Base-by-base conservation (phyloP, 148 eudicot genomes). In the Diospyros lotus region DNA sequence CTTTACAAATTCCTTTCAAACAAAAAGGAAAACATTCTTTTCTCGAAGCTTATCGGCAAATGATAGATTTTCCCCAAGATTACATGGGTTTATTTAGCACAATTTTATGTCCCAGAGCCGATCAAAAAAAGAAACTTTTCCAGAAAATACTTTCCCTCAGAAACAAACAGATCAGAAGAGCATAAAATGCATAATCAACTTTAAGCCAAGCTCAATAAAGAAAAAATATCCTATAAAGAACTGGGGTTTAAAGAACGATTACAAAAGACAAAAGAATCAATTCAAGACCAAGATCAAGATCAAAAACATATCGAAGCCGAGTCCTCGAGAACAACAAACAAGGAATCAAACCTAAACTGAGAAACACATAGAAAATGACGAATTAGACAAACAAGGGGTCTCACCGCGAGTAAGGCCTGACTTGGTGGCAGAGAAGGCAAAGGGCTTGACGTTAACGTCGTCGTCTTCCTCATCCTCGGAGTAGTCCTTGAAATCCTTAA, bases 401-500 rank as follows among this genome's bases (percentile, higher is more conserved):
- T 64, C 68, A 92, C 91, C 86, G 60, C 53, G 28, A 64, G 82
- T 12, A 13, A 74, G 3, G 0, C 56, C 78, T 70, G 86, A 66
- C 2, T 81, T 85, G 5, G 84, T 69, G 80, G 83, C 80, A 64
- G 73, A 78, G 72, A 79, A 76, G 73, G 82, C 74, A 62, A 86
- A 80, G 62, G 81, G 84, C 76, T 86, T 87, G 56, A 75, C 79
- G 28, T 28, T 28, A 28, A 28, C 28, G 28, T 28, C 28, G 13
- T 66, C 15, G 52, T 46, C 72, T 38, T 63, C 84, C 6, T 79
- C 85, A 48, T 72, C 89, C 40, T 75, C 79, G 44, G 83, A 79
- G 6, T 72, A 55, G 38, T 84, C 91, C 62, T 87, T 89, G 69
- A 95, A 95, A 9, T 81, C 85, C 55, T 66, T 84, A 78, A 87